Percentiles rank a stretch among this genome's conserved stretches.
phyloP scores from a whole-genome alignment of 2,329 filamentous ascomycete genomes.

The Biscogniauxia sp. region DNA sequence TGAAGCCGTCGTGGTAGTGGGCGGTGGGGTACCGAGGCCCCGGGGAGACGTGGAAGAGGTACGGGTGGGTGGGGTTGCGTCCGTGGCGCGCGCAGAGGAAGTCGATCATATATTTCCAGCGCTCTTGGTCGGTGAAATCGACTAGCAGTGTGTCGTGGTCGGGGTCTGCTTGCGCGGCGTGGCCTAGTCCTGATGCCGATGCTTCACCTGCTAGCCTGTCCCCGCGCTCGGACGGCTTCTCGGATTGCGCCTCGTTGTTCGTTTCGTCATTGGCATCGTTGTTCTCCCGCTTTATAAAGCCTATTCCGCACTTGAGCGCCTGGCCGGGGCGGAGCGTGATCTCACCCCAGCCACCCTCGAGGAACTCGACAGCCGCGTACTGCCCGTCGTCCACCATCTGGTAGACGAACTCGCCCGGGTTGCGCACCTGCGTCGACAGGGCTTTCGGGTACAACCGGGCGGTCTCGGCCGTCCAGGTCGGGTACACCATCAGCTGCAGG shows the following conservation, averaged over 20 bases:
- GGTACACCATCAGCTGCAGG: neutral
- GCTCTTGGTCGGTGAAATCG: neutral
- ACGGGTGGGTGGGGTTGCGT: neutral
- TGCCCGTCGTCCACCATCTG: neutral
- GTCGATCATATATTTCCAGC: neutral
- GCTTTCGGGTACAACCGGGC: neutral
- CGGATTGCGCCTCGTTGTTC: neutral
- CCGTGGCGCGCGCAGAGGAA: neutral
- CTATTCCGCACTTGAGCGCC: neutral
- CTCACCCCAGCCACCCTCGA: neutral
- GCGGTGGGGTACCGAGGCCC: neutral
- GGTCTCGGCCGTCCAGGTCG: neutral
- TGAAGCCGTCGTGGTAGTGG: conserved; percentile 2
- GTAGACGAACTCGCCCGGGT: neutral
- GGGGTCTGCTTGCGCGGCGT: neutral
- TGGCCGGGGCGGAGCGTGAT: neutral
- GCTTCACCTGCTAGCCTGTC: neutral
- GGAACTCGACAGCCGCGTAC: neutral
- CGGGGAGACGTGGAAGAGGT: neutral
- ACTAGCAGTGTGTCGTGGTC: neutral
- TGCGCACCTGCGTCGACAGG: neutral
- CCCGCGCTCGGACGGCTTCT: neutral
- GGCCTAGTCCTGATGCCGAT: too few species aligned
- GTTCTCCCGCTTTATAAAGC: neutral
- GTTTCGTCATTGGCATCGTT: neutral